These are phyloP conservation scores for Lactarius quietus DNA, from an alignment of 768 basidiomycete species.

Conservation along the genomic window DNA sequence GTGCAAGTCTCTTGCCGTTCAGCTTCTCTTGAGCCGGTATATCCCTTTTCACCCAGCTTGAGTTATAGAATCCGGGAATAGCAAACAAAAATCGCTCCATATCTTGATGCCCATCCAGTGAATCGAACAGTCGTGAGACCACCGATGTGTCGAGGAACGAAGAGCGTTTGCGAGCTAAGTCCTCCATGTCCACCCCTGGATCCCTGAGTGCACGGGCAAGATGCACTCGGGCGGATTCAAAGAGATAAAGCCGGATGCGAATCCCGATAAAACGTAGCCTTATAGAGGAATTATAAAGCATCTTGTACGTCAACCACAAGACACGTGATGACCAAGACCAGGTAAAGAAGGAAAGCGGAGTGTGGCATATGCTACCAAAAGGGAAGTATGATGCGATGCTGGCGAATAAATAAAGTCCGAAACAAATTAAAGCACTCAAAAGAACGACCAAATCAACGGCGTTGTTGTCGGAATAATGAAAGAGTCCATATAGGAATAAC, in stretches of 20 bases:
- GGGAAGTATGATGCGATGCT: not conserved
- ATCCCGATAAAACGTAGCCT: not conserved
- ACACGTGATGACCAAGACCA: not conserved
- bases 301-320: not conserved
- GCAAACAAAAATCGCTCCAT: not conserved
- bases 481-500: not conserved
- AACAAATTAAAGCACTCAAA: not conserved
- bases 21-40: not conserved
- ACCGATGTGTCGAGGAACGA: not conserved
- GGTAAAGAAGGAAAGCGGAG: not conserved
- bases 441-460: not conserved
- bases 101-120: not conserved
- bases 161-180: not conserved
- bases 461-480: not conserved
- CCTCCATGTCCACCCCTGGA: not conserved
- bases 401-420: not conserved
- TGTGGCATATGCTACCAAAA: not conserved
- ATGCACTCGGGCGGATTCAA: not conserved
- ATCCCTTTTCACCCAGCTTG: not conserved
- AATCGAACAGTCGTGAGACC: not conserved
- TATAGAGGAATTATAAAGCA: not conserved
- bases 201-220: not conserved
- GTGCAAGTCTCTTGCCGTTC: not conserved
- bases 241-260: not conserved
- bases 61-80: not conserved